These are phyloP conservation scores for Babesia bigemina DNA, from an alignment of 169 alveolate genomes.

Conservation along the genomic window DNA sequence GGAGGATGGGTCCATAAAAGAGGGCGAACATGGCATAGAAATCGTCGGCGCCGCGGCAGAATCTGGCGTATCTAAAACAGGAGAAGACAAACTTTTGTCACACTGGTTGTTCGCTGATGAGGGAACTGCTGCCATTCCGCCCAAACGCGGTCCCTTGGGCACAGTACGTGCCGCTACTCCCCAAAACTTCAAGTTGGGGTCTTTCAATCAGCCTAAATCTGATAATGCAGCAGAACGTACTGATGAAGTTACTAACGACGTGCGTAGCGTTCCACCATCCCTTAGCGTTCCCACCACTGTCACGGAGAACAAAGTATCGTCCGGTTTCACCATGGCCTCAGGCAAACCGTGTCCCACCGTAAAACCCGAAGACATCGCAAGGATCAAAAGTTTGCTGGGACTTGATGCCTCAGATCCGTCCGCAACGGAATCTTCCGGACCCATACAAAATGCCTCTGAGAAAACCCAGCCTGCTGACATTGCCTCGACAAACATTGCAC, in stretches of 20 bases:
- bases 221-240: no score
- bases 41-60: not conserved
- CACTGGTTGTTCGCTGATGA: conserved; percentile 66
- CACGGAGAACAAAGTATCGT: no score
- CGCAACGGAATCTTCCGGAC: not conserved
- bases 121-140: conserved; percentile 6
- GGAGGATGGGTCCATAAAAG: conserved; percentile 1
- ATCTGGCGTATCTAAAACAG: not conserved
- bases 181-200: no score
- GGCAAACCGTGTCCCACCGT: not conserved
- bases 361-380: not conserved
- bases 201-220: no score
- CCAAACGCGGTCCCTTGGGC: not conserved
- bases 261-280: no score
- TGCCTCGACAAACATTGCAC: no score
- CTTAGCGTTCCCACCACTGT: not conserved
- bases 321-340: conserved; percentile 10
- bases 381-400: conserved; percentile 1
- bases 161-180: no score
- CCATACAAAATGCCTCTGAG: no score
- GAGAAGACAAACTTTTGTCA: conserved; percentile 11
- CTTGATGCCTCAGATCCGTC: not conserved
- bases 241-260: no score
- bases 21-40: not conserved
- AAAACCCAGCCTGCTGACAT: no score